Conservation (phyloP, 495 filamentous ascomycete species). For the Penicillium waksmanii region DNA sequence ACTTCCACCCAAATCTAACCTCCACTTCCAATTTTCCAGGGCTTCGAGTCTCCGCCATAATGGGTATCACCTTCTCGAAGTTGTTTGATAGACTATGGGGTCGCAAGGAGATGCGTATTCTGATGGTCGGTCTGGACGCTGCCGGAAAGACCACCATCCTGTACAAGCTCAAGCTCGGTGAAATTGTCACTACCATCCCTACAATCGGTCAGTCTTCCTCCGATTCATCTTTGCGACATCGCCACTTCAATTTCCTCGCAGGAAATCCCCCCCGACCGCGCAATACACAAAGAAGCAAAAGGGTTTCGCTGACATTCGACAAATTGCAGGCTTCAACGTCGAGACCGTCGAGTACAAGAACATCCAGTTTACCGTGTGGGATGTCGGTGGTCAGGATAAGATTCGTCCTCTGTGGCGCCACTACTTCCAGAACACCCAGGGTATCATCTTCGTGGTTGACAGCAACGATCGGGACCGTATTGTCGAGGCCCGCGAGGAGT, state of each 20-base stretch:
- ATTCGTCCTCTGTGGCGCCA: constrained; percentile 99
- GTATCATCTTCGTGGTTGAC: constrained; percentile 99
- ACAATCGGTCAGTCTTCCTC: constrained; percentile 84
- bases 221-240: constrained; percentile 6
- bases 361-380: constrained; percentile 99
- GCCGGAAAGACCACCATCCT: constrained; percentile 99
- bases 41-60: constrained; percentile 61
- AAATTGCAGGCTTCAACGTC: constrained; percentile 93
- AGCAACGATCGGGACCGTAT: constrained; percentile 99
- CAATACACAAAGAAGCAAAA: background rate
- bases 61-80: constrained; percentile 94
- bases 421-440: constrained; percentile 99
- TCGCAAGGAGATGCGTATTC: constrained; percentile 99
- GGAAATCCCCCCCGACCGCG: background rate
- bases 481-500: constrained; percentile 96
- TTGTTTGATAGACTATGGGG: constrained; percentile 94
- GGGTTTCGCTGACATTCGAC: constrained; percentile 19
- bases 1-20: background rate
- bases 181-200: constrained; percentile 99
- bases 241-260: background rate
- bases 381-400: constrained; percentile 99
- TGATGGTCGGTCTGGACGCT: constrained; percentile 99
- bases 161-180: constrained; percentile 99
- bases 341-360: constrained; percentile 99
- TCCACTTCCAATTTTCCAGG: constrained; percentile 25